Base-by-base conservation (phyloP, 2,329 filamentous ascomycete species). In the Sordariomycetes sp. region DNA sequence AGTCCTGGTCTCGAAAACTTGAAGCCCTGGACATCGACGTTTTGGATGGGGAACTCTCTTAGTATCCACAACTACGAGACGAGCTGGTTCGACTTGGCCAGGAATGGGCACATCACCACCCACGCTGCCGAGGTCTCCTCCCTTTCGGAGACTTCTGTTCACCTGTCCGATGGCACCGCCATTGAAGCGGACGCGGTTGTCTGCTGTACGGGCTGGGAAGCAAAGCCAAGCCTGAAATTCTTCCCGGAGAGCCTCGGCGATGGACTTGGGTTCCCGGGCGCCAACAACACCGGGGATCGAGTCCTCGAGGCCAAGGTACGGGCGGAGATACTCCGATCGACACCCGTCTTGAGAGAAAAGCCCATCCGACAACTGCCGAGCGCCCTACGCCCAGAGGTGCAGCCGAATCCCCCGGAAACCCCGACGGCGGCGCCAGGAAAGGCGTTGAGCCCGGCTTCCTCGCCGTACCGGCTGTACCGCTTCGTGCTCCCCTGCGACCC, bases 21-120 rank as follows among this genome's bases (percentile, higher is more conserved):
- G 51, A 60, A 55, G 36, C 60, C 60, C 3, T 61, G 60, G 60
- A 50, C 51, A 2, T 58, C 55, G 12, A 58, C 60, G 2, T 60
- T 58, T 45, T 61, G 59, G 59, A 61, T 59, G 57, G 60, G 60
- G 1, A 60, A 60, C 45, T 59, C 57, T 2, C 55, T 61, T n/a
- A 57, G 60, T 25, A 58, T 61, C 8, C 60, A 60, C 32, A 61
- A 61, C 54, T 61, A 60, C 54, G 57, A 60, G 7, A 57, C 56
- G 1, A 34, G 52, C 48, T 59, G 57, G 59, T 61, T 60, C 10
- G 54, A 60, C 2, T 54, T 60, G n/a, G 60, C 57, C 1, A 56
- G 52, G 32, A 39, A 53, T 17, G 60, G 59, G 7, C n/a, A 35
- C 20, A 59, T 61, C 28, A 57, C 36, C 8, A n/a, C 58, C 15